Percentiles rank a stretch among this genome's conserved stretches.
Evolutionary conservation across 345 rosid species (phyloP).

Genomic region (Moricandia moricandioides): DNA sequence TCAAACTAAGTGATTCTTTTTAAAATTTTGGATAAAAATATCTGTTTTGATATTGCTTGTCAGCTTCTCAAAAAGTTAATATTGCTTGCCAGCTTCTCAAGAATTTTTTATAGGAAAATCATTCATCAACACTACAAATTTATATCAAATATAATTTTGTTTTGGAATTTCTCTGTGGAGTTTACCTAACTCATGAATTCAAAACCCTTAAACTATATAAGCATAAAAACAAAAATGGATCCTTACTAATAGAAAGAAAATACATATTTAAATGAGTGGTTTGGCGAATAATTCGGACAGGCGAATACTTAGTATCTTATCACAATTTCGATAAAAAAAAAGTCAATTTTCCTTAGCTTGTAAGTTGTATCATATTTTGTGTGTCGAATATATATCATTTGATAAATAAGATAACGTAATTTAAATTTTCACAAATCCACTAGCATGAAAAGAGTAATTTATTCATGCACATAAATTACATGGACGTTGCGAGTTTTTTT

Average conservation of each 20-base stretch:
- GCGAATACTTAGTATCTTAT: slow-evolving; percentile 10
- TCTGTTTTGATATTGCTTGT: too few species aligned
- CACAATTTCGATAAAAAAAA: background rate
- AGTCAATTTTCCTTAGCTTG: slow-evolving; percentile 4
- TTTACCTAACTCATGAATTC: background rate
- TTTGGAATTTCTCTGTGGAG: background rate
- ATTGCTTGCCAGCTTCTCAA: slow-evolving; percentile 31
- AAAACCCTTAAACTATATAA: background rate
- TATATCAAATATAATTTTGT: background rate
- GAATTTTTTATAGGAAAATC: slow-evolving; percentile 6
- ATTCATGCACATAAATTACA: background rate
- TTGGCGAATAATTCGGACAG: background rate
- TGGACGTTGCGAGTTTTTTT: background rate
- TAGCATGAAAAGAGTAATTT: background rate
- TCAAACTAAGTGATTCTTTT: too few species aligned
- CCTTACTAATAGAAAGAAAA: background rate
- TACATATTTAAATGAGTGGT: background rate
- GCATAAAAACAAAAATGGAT: background rate
- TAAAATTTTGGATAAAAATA: too few species aligned
- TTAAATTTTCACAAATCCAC: background rate
- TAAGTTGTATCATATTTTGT: slow-evolving; percentile 14
- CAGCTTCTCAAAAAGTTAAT: background rate
- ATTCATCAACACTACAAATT: slow-evolving; percentile 9
- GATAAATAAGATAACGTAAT: background rate
- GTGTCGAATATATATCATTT: background rate